These are phyloP conservation scores for Elongisporangium undulatum DNA, from an alignment of 352 stramenopile species.

Conservation along the genomic window DNA sequence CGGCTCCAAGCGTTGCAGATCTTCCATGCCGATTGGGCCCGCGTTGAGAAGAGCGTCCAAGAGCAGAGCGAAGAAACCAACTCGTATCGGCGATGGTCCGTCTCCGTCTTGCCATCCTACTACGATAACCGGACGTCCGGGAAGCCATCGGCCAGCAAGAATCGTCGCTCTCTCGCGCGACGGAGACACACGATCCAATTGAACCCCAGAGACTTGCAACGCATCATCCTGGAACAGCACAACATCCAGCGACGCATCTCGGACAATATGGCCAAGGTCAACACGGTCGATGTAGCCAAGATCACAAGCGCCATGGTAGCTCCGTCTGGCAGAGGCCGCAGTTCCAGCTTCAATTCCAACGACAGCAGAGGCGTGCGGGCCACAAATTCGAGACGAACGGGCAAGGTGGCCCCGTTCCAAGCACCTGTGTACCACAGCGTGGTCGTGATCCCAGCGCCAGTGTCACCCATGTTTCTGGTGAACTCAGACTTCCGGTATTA, in stretches of 20 bases:
- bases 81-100: constrained; percentile 19
- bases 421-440: neutral
- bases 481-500: constrained; percentile 36
- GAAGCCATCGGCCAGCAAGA: neutral
- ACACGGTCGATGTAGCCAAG: neutral
- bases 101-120: constrained; percentile 21
- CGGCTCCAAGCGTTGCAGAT: constrained; percentile 34
- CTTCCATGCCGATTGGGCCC: constrained; percentile 18
- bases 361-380: neutral
- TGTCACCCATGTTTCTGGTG: constrained; percentile 19
- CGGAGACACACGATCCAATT: constrained; percentile 34
- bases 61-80: neutral
- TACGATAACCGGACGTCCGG: constrained; percentile 8
- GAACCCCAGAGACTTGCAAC: constrained; percentile 11
- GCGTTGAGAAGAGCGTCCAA: constrained; percentile 17
- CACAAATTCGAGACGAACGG: neutral
- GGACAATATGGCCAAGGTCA: neutral
- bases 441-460: neutral
- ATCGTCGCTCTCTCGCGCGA: neutral
- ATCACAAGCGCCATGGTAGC: neutral
- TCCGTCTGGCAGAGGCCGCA: too few relatives aligned
- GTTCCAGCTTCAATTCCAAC: neutral
- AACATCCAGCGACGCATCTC: constrained; percentile 2
- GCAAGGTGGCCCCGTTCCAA: constrained; percentile 1
- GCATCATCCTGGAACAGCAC: constrained; percentile 17